Conservation (phyloP, 495 filamentous ascomycete species). For the Hypoxylon rickii region DNA sequence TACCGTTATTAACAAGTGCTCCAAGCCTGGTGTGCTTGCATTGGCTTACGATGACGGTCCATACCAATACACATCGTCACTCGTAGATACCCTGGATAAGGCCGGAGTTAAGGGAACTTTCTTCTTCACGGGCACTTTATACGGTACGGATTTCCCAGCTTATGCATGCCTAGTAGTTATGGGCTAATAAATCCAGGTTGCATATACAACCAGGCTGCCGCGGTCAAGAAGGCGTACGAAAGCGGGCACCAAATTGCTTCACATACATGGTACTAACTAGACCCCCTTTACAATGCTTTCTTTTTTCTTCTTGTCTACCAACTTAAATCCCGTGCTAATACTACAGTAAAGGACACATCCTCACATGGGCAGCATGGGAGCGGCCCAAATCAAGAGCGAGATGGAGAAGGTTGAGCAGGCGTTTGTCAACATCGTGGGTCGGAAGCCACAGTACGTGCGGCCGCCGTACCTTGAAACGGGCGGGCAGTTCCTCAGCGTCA, state of each 20-base stretch:
- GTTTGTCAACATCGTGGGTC: conserved; percentile 56
- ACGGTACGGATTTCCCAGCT: conserved; percentile 31
- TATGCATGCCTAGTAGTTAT: no score
- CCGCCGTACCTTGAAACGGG: conserved; percentile 57
- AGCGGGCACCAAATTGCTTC: conserved; percentile 57
- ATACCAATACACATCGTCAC: conserved; percentile 47
- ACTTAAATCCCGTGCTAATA: neutral
- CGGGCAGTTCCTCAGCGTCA: conserved; percentile 46
- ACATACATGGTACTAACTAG: conserved; percentile 51
- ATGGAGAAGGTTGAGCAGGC: conserved; percentile 57
- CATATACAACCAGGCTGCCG: conserved; percentile 55
- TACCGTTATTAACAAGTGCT: conserved; percentile 48
- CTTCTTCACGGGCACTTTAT: conserved; percentile 60
- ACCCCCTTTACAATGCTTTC: neutral
- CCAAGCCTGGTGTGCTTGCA: conserved; percentile 46
- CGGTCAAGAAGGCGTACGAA: conserved; percentile 54
- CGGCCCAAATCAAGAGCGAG: conserved; percentile 48
- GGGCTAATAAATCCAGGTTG: conserved; percentile 39
- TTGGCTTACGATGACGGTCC: conserved; percentile 78
- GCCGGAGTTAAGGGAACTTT: conserved; percentile 56
- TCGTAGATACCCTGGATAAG: conserved; percentile 38
- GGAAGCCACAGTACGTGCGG: conserved; percentile 59
- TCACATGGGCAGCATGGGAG: conserved; percentile 48
- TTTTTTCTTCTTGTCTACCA: neutral
- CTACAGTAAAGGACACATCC: conserved; percentile 53